Conservation (phyloP, 441 rosid species). For the Corymbia calophylla region DNA sequence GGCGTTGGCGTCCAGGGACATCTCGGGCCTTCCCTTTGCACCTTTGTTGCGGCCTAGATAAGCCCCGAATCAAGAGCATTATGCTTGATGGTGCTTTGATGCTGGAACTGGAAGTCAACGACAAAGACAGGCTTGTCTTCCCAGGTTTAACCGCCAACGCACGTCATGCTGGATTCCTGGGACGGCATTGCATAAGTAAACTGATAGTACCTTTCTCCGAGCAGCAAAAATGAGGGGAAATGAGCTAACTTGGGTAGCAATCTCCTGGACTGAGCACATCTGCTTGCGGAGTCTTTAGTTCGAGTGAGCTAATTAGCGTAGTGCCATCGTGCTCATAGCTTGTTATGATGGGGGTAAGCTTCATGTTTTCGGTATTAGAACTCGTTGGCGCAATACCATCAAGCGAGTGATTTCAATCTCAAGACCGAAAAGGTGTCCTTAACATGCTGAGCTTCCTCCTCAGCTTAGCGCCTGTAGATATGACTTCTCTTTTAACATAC, state of each 20-base stretch:
- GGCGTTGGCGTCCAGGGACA: background rate
- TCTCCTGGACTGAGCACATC: background rate
- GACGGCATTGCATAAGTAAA: background rate
- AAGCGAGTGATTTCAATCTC: background rate
- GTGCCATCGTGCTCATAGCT: background rate
- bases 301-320: background rate
- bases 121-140: background rate
- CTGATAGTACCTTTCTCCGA: background rate
- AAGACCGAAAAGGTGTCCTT: background rate
- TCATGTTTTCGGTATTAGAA: background rate
- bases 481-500: background rate
- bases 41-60: background rate
- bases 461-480: background rate
- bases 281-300: background rate
- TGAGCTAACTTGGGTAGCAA: background rate
- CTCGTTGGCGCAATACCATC: background rate
- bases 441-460: background rate
- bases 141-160: background rate
- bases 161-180: background rate
- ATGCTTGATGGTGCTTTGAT: background rate
- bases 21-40: background rate
- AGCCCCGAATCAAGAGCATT: background rate
- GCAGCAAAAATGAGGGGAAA: background rate
- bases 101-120: background rate
- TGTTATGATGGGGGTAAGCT: background rate